These are phyloP conservation scores for Luvunga scandens DNA, from an alignment of 345 rosid genomes.

Conservation along the genomic window DNA sequence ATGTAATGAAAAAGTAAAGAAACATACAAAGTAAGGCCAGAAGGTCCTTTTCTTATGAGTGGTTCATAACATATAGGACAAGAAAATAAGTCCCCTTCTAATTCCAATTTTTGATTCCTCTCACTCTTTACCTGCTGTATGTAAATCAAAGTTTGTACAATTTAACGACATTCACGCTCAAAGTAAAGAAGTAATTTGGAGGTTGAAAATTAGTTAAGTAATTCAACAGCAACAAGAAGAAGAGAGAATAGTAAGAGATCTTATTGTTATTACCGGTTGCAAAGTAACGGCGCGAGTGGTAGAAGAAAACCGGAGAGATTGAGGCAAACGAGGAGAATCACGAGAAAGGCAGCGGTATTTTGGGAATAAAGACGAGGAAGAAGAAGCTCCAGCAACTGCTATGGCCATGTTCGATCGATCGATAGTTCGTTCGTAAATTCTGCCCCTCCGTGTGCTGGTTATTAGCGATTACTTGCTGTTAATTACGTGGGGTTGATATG, in stretches of 20 bases:
- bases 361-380: constrained; percentile 25
- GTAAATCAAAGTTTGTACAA: constrained; percentile 8
- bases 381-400: constrained; percentile 42
- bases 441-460: neutral
- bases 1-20: neutral
- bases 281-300: constrained; percentile 34
- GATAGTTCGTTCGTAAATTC: neutral
- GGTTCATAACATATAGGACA: constrained; percentile 91
- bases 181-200: neutral
- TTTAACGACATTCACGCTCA: neutral
- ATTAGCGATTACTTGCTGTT: too few relatives aligned
- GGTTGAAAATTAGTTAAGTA: neutral
- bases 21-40: constrained; percentile 86
- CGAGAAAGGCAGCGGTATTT: constrained; percentile 34
- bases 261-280: constrained; percentile 33
- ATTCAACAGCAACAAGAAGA: neutral
- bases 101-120: constrained; percentile 32
- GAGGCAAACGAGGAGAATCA: constrained; percentile 21
- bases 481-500: neutral
- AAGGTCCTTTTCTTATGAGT: constrained; percentile 80
- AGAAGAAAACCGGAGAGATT: constrained; percentile 36
- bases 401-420: constrained; percentile 30
- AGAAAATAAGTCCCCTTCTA: constrained; percentile 58
- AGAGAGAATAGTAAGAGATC: neutral
- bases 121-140: constrained; percentile 42